Evolutionary conservation across 176 grass and related monocot species (phyloP).

Genomic region (Hordeum marinum): DNA sequence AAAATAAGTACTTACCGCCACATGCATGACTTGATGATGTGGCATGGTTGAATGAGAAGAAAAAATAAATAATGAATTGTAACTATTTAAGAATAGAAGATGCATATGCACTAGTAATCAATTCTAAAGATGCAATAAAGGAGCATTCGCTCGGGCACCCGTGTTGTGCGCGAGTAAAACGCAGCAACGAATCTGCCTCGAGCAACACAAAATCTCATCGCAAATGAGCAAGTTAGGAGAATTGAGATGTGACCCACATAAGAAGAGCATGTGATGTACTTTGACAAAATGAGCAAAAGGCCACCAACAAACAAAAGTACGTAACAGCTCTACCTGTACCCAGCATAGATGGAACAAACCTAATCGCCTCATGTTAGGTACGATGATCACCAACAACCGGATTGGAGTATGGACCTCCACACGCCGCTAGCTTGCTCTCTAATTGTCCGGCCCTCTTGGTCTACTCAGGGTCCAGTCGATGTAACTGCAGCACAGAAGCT

Average conservation of each 20-base stretch:
- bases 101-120: background rate
- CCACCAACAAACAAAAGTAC: constrained; percentile 17
- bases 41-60: no score
- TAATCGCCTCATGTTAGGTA: constrained; percentile 29
- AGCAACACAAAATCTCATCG: background rate
- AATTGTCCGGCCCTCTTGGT: background rate
- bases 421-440: constrained; percentile 10
- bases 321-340: constrained; percentile 4
- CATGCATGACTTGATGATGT: no score
- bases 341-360: constrained; percentile 4
- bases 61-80: no score
- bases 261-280: background rate
- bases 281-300: background rate
- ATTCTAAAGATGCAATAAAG: background rate
- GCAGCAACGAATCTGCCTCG: background rate
- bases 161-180: no score
- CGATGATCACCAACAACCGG: constrained; percentile 26
- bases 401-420: background rate
- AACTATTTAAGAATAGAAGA: no score
- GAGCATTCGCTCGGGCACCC: no score
- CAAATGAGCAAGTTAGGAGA: background rate
- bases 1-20: no score
- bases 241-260: background rate
- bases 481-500: background rate
- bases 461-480: background rate